These are phyloP conservation scores for Vitis rotundifolia DNA, from an alignment of 164 flowering plant genomes.

Conservation along the genomic window DNA sequence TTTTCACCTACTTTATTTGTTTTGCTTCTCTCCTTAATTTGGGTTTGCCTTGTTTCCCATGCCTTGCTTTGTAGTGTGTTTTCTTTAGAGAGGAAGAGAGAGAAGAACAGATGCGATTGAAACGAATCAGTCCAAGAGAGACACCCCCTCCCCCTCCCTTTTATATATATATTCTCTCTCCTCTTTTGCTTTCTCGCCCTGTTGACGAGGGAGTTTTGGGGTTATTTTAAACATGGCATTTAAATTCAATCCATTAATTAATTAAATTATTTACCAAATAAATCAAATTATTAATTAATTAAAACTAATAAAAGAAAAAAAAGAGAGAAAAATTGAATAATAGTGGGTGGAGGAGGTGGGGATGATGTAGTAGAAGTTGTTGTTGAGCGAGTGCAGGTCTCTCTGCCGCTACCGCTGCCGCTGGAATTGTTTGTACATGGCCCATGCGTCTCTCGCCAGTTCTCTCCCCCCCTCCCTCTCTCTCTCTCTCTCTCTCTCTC, in stretches of 20 bases:
- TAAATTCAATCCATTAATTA: no score
- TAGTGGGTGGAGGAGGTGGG: neutral
- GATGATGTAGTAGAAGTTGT: constrained; percentile 5
- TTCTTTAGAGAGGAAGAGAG: constrained; percentile 12
- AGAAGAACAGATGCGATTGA: constrained; percentile 36
- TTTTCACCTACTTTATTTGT: constrained; percentile 9
- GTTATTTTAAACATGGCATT: no score
- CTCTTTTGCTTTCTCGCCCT: no score
- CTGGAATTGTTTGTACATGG: constrained; percentile 35
- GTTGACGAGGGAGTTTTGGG: no score
- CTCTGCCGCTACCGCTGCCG: constrained; percentile 38
- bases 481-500: neutral
- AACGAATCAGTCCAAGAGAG: constrained; percentile 65
- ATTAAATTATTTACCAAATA: no score
- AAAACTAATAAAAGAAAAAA: no score
- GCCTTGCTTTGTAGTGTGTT: constrained; percentile 1
- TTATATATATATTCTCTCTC: no score
- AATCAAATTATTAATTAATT: no score
- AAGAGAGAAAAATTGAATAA: no score
- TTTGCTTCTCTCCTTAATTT: neutral
- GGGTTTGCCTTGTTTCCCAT: neutral
- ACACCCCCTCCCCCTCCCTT: constrained; percentile 14
- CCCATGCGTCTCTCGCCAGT: constrained; percentile 35
- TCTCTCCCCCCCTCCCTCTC: constrained; percentile 4
- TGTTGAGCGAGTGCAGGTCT: constrained; percentile 24